phyloP scores from a whole-genome alignment of 345 rosid genomes.

The Brassica nigra region DNA sequence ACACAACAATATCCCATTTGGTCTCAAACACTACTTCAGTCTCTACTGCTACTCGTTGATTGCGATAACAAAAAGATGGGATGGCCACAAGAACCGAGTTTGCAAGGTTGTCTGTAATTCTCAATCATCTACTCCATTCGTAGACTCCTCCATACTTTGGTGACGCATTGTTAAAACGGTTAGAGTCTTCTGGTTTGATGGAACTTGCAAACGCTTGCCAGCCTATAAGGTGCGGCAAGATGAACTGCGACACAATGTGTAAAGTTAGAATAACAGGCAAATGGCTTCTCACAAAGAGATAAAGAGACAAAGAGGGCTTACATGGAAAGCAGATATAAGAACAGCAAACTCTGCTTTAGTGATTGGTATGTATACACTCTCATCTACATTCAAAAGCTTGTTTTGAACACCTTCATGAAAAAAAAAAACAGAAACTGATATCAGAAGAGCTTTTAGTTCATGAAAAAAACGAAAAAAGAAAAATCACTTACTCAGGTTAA shows the following conservation, averaged over 20 bases:
- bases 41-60: slow-evolving; percentile 9
- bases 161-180: slow-evolving; percentile 48
- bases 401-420: slow-evolving; percentile 74
- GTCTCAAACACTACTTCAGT: slow-evolving; percentile 16
- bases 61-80: slow-evolving; percentile 9
- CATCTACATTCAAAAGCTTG: slow-evolving; percentile 74
- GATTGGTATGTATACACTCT: slow-evolving; percentile 77
- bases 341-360: slow-evolving; percentile 80
- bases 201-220: slow-evolving; percentile 76
- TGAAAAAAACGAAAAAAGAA: slow-evolving; percentile 12
- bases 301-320: slow-evolving; percentile 39
- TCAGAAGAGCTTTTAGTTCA: slow-evolving; percentile 9
- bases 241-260: slow-evolving; percentile 51
- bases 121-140: slow-evolving; percentile 70
- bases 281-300: not conserved
- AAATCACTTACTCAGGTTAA: slow-evolving; percentile 69
- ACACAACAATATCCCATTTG: slow-evolving; percentile 31
- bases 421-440: slow-evolving; percentile 26
- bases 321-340: slow-evolving; percentile 74
- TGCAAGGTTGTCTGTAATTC: not conserved
- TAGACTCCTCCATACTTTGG: slow-evolving; percentile 74
- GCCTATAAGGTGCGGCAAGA: slow-evolving; percentile 79
- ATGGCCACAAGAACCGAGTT: not conserved
- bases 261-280: slow-evolving; percentile 1
- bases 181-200: slow-evolving; percentile 54